Evolutionary conservation across 2,329 filamentous ascomycete genomes (phyloP), one percentile per base, ranked within the genome.

Genomic region (Pezicula carpinea): DNA sequence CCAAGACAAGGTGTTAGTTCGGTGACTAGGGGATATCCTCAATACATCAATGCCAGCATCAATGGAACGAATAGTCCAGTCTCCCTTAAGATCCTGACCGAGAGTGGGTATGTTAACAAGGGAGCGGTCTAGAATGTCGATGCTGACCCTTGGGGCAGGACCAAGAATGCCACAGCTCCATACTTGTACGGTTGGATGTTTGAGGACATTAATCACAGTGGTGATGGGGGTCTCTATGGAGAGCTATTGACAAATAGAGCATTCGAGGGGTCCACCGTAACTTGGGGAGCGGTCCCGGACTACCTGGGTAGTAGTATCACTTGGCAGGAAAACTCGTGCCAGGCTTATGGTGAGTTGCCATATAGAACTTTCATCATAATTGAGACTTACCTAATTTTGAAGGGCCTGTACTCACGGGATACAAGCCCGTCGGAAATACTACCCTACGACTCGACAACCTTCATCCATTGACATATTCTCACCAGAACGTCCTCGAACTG

Each of bases 181-280:
- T 26, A 43, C 32, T 43, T 57, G 3, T 59, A 59, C 33, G 54
- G 56, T 39, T 54, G 51, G 45, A 57, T 58, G 54, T 57, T 57
- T 34, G 56, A 57, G 23, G 54, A 57, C 21, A 57, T 57, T 47
- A 56, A 56, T 33, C 53, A 57, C 23, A 56, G 53, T 22, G 55
- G 84, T 2, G 85, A 89, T 59, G 84, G 85, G 18, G 85, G 84
- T 5, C 77, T 88, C 52, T 87, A 88, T 59, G 83, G 80, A 47
- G 83, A 88, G 59, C 65, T 87, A 48, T 75, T 88, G 48, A 75
- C 73, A 40, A 88, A 88, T 65, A 74, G 82, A 40, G 84, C 82
- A 7, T 86, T 88, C 60, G 83, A 88, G 60, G 62, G 66, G 8
- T 55, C 53, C 3, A 41, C 51, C 33, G 41, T 55, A 19, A 47